These are phyloP conservation scores for Hyparrhenia diplandra DNA, from an alignment of 176 grass and related monocot species.

Conservation along the genomic window DNA sequence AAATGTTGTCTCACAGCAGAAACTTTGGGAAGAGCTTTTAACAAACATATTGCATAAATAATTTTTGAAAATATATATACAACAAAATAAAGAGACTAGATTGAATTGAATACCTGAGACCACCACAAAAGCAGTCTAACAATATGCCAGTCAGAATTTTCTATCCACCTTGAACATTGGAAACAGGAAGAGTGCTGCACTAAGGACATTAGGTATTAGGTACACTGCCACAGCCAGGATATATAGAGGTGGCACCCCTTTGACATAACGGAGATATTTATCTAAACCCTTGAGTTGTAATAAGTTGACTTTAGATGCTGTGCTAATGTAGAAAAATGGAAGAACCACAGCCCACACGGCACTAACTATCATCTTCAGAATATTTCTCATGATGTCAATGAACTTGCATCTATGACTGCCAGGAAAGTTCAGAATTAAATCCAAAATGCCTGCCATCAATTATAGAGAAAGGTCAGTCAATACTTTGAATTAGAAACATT, in stretches of 20 bases:
- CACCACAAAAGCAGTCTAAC: slow-evolving; percentile 87
- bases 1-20: background rate
- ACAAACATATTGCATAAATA: background rate
- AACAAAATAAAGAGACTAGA: background rate
- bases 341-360: slow-evolving; percentile 77
- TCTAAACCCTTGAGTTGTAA: slow-evolving; percentile 46
- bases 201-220: slow-evolving; percentile 77
- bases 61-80: background rate
- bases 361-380: slow-evolving; percentile 78
- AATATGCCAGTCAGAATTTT: slow-evolving; percentile 83
- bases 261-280: slow-evolving; percentile 51
- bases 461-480: slow-evolving; percentile 12
- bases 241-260: slow-evolving; percentile 85
- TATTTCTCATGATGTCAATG: slow-evolving; percentile 59
- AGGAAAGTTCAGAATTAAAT: slow-evolving; percentile 89
- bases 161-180: slow-evolving; percentile 88
- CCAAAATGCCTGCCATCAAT: slow-evolving; percentile 77
- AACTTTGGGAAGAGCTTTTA: background rate
- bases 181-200: slow-evolving; percentile 65
- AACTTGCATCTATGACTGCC: slow-evolving; percentile 80
- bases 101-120: slow-evolving; percentile 73
- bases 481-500: background rate
- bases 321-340: slow-evolving; percentile 78
- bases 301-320: slow-evolving; percentile 49
- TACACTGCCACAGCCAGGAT: slow-evolving; percentile 76